Base-by-base conservation (phyloP, 2,329 filamentous ascomycete genomes). In the Bipolaris sorokiniana region DNA sequence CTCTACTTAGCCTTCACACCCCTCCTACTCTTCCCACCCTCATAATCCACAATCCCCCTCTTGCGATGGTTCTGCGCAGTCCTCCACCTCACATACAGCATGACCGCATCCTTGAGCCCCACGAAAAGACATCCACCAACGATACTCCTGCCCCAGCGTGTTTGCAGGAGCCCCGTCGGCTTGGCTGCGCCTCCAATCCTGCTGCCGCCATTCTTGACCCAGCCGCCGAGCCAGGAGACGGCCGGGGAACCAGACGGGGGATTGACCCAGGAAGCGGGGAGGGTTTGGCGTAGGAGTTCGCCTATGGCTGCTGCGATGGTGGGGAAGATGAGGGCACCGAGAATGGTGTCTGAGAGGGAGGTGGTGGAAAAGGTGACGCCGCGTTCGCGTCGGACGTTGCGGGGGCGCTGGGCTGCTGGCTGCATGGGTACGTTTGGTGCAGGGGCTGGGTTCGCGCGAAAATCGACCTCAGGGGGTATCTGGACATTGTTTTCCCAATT, bases 111-210 rank as follows among this genome's bases (percentile, higher is more conserved):
- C 75, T 94, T 95, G 50, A 97, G 76, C 9, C 97, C 88, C 15
- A 98, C 88, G 68, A 94, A 97, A 18, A 96, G 78, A 72, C 91
- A 95, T 0, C 95, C 95, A 1, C 95, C 95, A 1, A 95, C 84
- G 2, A 99, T 81, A 69, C 91, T 97, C 54, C 95, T 84, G 1
- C 92, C 95, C 92, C 95, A 98, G 56, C 88, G 87, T 65, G 90
- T 86, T 70, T 95, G 90, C 31, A 99, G 76, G 23, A 98, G 80
- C 0, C 90, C 88, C 0, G 85, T 85, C 3, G 84, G 80, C 34
- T 80, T 73, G 28, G 73, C 59, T 9, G 31, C 58, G 11, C n/a
- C 50, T 10, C 64, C 63, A 0, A 40, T 47, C 15, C 36, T 57
- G 3, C 36, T 57, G 3, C 67, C 52, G 22, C 63, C 45, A 11